A percentile compares a stretch with the other conserved stretches of the same genome.
Evolutionary conservation across 495 filamentous ascomycete species (phyloP).

Genomic region (Pyronema domesticum): DNA sequence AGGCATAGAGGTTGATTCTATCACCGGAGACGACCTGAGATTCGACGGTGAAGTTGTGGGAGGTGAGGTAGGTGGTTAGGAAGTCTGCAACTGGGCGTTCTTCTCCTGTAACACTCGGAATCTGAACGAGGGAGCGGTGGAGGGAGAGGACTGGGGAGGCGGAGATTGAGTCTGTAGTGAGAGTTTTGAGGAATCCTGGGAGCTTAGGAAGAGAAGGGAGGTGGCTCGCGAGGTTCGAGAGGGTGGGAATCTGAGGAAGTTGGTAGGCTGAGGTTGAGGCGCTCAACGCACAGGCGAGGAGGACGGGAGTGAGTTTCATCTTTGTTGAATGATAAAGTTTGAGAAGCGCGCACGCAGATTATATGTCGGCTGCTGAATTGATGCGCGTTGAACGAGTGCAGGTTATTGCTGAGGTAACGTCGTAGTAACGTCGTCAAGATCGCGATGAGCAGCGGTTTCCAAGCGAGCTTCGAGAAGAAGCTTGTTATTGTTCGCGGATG

Average conservation of each 20-base stretch:
- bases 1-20: conserved; percentile 67
- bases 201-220: conserved; percentile 5
- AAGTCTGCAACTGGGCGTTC: conserved; percentile 53
- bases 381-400: too few species aligned
- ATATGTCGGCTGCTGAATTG: too few species aligned
- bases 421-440: too few species aligned
- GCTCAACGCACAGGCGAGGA: too few species aligned
- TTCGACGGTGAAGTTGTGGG: conserved; percentile 48
- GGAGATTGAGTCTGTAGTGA: conserved; percentile 16
- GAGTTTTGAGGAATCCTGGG: conserved; percentile 18
- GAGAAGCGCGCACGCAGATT: too few species aligned
- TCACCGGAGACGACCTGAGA: conserved; percentile 36
- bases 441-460: too few species aligned
- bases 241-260: conserved; percentile 7
- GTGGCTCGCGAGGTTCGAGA: background rate
- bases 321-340: too few species aligned
- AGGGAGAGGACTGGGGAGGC: conserved; percentile 44
- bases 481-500: too few species aligned
- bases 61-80: conserved; percentile 47
- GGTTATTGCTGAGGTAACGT: too few species aligned
- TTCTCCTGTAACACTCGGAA: conserved; percentile 55
- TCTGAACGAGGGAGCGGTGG: conserved; percentile 57
- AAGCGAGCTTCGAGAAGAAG: too few species aligned
- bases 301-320: too few species aligned
- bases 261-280: background rate